Percentiles rank a stretch among this genome's conserved stretches.
phyloP scores from a whole-genome alignment of 108 stramenopile genomes.

The Pseudonitzschia multiseries region DNA sequence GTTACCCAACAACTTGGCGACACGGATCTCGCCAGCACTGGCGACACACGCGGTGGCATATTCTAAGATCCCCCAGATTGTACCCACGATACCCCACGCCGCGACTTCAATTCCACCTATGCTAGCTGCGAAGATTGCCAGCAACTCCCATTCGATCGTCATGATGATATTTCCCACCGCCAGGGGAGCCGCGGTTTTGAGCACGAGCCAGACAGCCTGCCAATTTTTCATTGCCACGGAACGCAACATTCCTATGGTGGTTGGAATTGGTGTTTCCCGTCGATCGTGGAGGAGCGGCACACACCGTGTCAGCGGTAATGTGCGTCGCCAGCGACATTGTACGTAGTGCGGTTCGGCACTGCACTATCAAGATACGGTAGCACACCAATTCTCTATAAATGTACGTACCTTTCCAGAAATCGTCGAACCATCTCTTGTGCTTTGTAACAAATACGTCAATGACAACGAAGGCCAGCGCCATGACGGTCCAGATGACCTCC shows the following conservation, averaged over 20 bases:
- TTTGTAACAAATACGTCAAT: background rate
- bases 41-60: slow-evolving; percentile 13
- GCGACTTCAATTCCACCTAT: slow-evolving; percentile 3
- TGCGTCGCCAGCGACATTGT: background rate
- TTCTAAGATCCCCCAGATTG: slow-evolving; percentile 9
- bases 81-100: slow-evolving; percentile 11
- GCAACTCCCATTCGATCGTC: slow-evolving; percentile 7
- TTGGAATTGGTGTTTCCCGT: background rate
- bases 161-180: slow-evolving; percentile 7
- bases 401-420: slow-evolving; percentile 9
- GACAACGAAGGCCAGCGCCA: background rate
- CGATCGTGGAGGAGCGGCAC: background rate
- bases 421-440: slow-evolving; percentile 6
- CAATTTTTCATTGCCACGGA: slow-evolving; percentile 14
- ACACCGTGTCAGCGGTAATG: background rate
- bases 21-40: slow-evolving; percentile 8
- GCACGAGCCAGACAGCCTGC: slow-evolving; percentile 12
- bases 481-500: background rate
- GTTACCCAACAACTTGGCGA: slow-evolving; percentile 16
- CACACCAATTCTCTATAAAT: background rate
- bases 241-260: background rate
- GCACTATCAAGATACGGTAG: background rate
- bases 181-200: slow-evolving; percentile 11
- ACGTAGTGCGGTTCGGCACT: no score
- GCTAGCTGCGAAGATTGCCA: slow-evolving; percentile 5